A percentile compares a stretch with the other conserved stretches of the same genome.
Evolutionary conservation across 257 asterid species (phyloP).

Genomic region (Cruciata laevipes): DNA sequence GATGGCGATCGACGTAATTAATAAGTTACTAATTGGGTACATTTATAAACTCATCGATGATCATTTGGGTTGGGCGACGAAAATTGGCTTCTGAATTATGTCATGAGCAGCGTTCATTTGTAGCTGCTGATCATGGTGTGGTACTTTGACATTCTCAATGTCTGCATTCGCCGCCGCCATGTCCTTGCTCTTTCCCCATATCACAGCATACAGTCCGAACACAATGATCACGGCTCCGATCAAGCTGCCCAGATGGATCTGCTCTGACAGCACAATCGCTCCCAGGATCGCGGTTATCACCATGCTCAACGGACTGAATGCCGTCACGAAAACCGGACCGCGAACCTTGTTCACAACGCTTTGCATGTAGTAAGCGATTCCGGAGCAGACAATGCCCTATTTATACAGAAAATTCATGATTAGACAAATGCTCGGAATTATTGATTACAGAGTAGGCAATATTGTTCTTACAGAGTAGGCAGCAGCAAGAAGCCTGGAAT

Average conservation of each 20-base stretch:
- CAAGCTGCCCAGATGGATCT: constrained; percentile 70
- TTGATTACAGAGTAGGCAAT: no score
- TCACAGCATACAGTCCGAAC: constrained; percentile 62
- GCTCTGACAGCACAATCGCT: constrained; percentile 57
- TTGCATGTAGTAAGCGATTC: constrained; percentile 79
- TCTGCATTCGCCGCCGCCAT: constrained; percentile 19
- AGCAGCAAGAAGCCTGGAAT: constrained; percentile 75
- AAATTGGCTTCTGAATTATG: neutral
- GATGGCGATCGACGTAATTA: no score
- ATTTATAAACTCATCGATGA: no score
- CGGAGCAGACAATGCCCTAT: constrained; percentile 88
- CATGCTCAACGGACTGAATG: constrained; percentile 74
- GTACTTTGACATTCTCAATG: constrained; percentile 19
- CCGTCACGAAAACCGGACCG: constrained; percentile 85
- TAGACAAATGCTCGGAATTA: no score
- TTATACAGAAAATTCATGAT: no score
- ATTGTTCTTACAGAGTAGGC: constrained; percentile 78
- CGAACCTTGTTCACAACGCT: constrained; percentile 51
- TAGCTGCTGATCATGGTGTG: constrained; percentile 29
- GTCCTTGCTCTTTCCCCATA: constrained; percentile 85
- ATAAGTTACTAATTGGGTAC: no score
- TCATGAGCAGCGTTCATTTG: no score
- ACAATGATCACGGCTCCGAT: constrained; percentile 71
- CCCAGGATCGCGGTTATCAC: constrained; percentile 68
- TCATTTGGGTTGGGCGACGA: constrained; percentile 10